Percentiles rank a stretch among this genome's conserved stretches.
phyloP scores from a whole-genome alignment of 441 rosid genomes.

The Jatropha podagrica region DNA sequence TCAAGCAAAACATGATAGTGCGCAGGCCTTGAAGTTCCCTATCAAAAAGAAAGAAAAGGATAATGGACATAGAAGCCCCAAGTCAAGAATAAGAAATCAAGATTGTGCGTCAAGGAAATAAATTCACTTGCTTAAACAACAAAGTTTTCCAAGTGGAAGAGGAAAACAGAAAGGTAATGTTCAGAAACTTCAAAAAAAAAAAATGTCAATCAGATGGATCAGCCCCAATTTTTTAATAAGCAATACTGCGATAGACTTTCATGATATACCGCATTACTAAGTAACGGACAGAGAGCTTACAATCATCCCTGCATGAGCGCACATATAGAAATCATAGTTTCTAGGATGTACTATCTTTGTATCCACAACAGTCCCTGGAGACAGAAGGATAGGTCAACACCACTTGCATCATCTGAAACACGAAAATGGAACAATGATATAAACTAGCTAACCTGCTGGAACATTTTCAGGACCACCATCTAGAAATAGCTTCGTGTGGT shows the following conservation, averaged over 20 bases:
- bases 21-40: conserved; percentile 94
- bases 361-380: conserved; percentile 86
- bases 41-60: neutral
- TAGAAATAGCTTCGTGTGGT: conserved; percentile 83
- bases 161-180: neutral
- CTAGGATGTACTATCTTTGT: conserved; percentile 80
- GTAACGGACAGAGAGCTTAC: conserved; percentile 39
- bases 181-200: neutral
- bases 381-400: conserved; percentile 14
- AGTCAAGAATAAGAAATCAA: neutral
- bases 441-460: conserved; percentile 57
- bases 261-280: conserved; percentile 1
- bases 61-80: neutral
- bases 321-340: conserved; percentile 91
- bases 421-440: neutral
- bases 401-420: conserved; percentile 9
- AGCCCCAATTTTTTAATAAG: no score
- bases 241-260: neutral
- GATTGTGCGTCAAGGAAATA: neutral
- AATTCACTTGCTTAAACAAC: neutral
- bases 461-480: conserved; percentile 65
- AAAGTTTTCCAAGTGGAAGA: neutral
- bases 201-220: neutral
- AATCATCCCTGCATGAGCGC: conserved; percentile 79
- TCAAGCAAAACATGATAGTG: conserved; percentile 90